A percentile compares a stretch with the other conserved stretches of the same genome.
These are phyloP conservation scores for Penicillium bialowiezense DNA, from an alignment of 495 filamentous ascomycete genomes.

Conservation along the genomic window DNA sequence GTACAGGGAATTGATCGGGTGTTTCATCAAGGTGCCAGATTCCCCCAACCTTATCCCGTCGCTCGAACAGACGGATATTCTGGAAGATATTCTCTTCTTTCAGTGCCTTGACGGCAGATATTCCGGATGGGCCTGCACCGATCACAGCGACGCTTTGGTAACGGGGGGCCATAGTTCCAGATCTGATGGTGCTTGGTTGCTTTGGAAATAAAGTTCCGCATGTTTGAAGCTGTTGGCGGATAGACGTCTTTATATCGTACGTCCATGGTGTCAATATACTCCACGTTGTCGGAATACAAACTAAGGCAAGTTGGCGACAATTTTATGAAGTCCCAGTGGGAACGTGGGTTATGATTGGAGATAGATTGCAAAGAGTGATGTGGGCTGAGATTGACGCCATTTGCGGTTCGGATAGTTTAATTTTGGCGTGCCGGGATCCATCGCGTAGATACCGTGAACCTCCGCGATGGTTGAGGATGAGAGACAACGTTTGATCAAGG, in stretches of 20 bases:
- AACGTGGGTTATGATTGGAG: background rate
- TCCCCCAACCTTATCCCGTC: slow-evolving; percentile 47
- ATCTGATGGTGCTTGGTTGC: background rate
- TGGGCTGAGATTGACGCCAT: slow-evolving; percentile 5
- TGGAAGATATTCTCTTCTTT: slow-evolving; percentile 49
- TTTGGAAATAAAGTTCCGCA: too few species aligned
- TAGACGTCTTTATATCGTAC: too few species aligned
- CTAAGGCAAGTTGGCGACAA: background rate
- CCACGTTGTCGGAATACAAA: slow-evolving; percentile 12
- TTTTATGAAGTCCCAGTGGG: background rate
- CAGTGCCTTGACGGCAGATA: slow-evolving; percentile 51
- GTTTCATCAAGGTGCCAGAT: slow-evolving; percentile 39
- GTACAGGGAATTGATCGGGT: slow-evolving; percentile 16
- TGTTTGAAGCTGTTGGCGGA: too few species aligned
- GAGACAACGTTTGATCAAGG: too few species aligned
- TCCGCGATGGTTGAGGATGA: too few species aligned
- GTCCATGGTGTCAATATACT: slow-evolving; percentile 11
- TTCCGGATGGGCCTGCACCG: slow-evolving; percentile 51
- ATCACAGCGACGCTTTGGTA: slow-evolving; percentile 45
- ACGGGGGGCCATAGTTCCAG: slow-evolving; percentile 16
- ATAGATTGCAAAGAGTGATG: background rate
- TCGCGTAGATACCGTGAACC: background rate
- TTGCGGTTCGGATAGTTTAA: background rate
- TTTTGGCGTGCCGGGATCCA: background rate
- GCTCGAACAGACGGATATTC: slow-evolving; percentile 51